Evolutionary conservation across 345 rosid species (phyloP).

Genomic region (Boechera retrofracta): DNA sequence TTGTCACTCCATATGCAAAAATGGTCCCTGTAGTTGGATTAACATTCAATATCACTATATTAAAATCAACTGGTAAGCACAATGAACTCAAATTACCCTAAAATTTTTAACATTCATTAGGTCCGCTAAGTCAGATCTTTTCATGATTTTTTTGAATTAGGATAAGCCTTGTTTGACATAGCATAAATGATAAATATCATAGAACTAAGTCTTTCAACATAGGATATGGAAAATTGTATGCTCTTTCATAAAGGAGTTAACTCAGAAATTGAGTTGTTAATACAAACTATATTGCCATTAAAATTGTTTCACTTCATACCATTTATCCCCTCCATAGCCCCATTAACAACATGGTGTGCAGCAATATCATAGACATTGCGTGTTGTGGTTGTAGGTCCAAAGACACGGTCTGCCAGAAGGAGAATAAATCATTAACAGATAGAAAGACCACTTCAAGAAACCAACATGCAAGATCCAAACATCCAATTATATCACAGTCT

Average conservation of each 20-base stretch:
- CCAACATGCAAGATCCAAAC: conserved; percentile 18
- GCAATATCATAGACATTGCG: conserved; percentile 98
- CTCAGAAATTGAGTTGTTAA: conserved; percentile 18
- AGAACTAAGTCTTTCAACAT: conserved; percentile 11
- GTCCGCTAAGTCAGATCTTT: conserved; percentile 1
- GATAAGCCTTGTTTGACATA: conserved; percentile 18
- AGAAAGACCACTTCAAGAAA: conserved; percentile 13
- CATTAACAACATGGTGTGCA: conserved; percentile 92
- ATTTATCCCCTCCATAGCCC: conserved; percentile 96
- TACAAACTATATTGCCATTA: conserved; percentile 28
- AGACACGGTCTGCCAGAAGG: conserved; percentile 73
- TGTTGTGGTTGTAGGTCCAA: conserved; percentile 99
- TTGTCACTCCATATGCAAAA: conserved; percentile 98
- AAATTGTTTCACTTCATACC: conserved; percentile 54
- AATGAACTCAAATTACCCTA: conserved; percentile 6
- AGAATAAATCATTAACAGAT: conserved; percentile 12
- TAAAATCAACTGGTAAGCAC: conserved; percentile 19
- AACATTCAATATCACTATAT: conserved; percentile 35
- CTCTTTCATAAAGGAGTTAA: not conserved
- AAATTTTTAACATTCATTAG: conserved; percentile 6
- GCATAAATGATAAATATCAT: conserved; percentile 16
- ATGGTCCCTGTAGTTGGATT: conserved; percentile 73
- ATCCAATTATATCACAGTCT: conserved; percentile 4
- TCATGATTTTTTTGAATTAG: not conserved
- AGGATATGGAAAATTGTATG: not conserved